Evolutionary conservation across 1,139 yeast genomes (phyloP), one percentile per base, ranked within the genome.

Genomic region (Candida dubliniensis): DNA sequence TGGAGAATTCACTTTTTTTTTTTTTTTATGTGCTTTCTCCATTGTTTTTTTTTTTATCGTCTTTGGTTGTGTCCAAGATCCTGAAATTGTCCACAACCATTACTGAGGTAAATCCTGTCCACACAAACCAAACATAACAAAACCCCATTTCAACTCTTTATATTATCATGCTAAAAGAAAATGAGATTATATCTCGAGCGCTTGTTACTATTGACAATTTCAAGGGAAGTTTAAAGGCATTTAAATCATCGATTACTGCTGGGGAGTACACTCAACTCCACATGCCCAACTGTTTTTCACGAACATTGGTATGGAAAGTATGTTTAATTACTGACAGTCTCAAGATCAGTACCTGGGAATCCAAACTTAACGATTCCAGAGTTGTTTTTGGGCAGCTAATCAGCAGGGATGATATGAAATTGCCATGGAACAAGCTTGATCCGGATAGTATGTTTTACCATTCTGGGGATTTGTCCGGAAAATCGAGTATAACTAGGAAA

Each of bases 391-490:
- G 67, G 44, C 69, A 71, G 47, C 56, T 74, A 9, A 53, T 57
- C 23, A 60, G 56, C 42, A 54, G 64, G 8, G 50, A 58, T 7
- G 74, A 71, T 40, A 61, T 71, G 69, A 51, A 49, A 1, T 57
- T 71, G 1, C 79, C 79, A 6, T 74, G 78, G 78, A 58, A 60
- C 56, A 50, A 51, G 13, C 57, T 74, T 15, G 68, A 60, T 11
- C 14, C 40, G 1, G 77, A 72, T 36, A 61, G 56, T 47, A 52
- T 52, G n/a, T 71, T 59, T 49, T 68, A 60, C 42, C 57, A 57
- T 38, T 36, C 54, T 11, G 46, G 52, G 13, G 59, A 55, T 15
- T n/a, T 44, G 3, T 31, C 35, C 6, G 24, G 44, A 23, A 43
- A 40, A 31, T 29, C 49, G 27, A 41, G 49, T 13, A 36, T 53